phyloP scores from a whole-genome alignment of 2,329 filamentous ascomycete genomes.

The Microdochium nivale region DNA sequence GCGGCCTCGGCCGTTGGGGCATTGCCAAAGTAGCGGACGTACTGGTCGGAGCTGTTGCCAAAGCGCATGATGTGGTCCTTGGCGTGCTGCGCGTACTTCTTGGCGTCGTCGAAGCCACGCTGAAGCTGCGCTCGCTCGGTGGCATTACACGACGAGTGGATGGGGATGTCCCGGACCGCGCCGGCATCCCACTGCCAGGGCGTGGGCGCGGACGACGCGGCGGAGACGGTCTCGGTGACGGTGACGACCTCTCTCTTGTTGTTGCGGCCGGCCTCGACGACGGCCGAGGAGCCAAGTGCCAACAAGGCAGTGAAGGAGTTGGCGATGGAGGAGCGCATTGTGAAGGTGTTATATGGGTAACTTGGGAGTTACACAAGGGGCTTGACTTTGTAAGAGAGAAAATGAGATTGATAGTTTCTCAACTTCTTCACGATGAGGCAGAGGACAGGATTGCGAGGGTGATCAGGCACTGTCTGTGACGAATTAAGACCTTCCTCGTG shows the following conservation, averaged over 20 bases:
- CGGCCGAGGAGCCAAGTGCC: conserved; percentile 1
- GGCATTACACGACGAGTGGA: conserved; percentile 58
- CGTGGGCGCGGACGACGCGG: not conserved
- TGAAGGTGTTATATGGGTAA: not conserved
- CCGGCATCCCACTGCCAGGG: conserved; percentile 11
- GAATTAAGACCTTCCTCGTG: not conserved
- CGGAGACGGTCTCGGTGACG: conserved; percentile 6
- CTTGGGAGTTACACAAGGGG: not conserved
- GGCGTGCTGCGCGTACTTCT: conserved; percentile 50
- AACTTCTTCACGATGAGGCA: not conserved
- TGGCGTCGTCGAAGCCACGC: conserved; percentile 47
- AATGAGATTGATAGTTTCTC: not conserved
- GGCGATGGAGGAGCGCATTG: conserved; percentile 3
- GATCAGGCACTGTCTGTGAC: not conserved
- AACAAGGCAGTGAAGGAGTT: conserved; percentile 4
- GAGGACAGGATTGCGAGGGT: not conserved
- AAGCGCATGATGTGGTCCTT: conserved; percentile 51
- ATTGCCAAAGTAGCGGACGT: conserved; percentile 59
- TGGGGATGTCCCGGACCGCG: conserved; percentile 26
- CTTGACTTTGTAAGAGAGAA: not conserved
- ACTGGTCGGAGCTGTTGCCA: conserved; percentile 49
- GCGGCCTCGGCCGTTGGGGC: conserved; percentile 46
- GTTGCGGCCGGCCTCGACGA: not conserved
- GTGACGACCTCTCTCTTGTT: conserved; percentile 5
- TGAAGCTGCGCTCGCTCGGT: conserved; percentile 49